A percentile compares a stretch with the other conserved stretches of the same genome.
Evolutionary conservation across 345 rosid genomes (phyloP).

Genomic region (Citrus medica): DNA sequence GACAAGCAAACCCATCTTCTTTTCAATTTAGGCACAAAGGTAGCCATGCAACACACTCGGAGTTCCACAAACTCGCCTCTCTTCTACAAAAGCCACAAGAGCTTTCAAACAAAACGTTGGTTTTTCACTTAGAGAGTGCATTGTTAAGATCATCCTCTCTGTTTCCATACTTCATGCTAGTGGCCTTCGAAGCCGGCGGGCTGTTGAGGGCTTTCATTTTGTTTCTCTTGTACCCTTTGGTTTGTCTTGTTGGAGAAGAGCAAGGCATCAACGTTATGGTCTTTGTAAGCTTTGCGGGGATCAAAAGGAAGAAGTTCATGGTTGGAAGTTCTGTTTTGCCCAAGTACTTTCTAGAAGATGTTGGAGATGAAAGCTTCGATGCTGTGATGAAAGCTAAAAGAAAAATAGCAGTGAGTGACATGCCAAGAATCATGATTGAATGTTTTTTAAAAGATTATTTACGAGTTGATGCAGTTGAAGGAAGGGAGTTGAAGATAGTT

Average conservation of each 20-base stretch:
- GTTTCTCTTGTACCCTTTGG: conserved; percentile 47
- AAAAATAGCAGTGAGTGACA: conserved; percentile 42
- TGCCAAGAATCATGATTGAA: conserved; percentile 62
- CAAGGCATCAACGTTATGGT: conserved; percentile 45
- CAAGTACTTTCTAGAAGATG: conserved; percentile 57
- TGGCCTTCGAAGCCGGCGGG: conserved; percentile 66
- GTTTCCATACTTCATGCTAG: conserved; percentile 70
- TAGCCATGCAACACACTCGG: conserved; percentile 2
- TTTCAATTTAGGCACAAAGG: neutral
- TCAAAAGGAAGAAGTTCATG: conserved; percentile 32
- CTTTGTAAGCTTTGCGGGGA: conserved; percentile 46
- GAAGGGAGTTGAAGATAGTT: conserved; percentile 44
- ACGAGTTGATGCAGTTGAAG: conserved; percentile 42
- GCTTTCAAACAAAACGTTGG: conserved; percentile 18
- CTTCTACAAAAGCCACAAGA: neutral
- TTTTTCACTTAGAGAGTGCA: conserved; percentile 52
- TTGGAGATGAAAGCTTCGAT: conserved; percentile 47
- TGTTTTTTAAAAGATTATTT: conserved; percentile 45
- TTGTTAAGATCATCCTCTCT: conserved; percentile 40
- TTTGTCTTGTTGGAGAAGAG: conserved; percentile 33
- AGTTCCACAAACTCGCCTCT: neutral
- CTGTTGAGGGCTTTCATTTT: conserved; percentile 44
- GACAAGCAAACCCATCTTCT: neutral
- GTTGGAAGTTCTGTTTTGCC: conserved; percentile 51
- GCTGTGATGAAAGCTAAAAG: conserved; percentile 32